A percentile compares a stretch with the other conserved stretches of the same genome.
These are phyloP conservation scores for Trichoderma guizhouense DNA, from an alignment of 2,329 filamentous ascomycete genomes.

Conservation along the genomic window DNA sequence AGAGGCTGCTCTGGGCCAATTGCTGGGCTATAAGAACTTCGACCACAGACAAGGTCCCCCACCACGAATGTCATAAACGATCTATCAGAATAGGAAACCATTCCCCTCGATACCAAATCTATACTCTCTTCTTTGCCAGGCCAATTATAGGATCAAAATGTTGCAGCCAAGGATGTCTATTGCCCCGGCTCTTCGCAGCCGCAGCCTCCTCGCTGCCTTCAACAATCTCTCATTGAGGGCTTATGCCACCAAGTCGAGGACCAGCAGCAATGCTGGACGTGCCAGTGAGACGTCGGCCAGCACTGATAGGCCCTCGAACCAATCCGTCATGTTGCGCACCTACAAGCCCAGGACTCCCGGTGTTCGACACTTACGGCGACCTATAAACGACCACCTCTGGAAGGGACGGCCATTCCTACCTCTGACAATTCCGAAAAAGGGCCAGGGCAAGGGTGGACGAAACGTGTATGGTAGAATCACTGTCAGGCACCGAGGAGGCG, in stretches of 20 bases:
- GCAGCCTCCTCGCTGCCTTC: conserved; percentile 28
- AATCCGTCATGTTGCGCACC: conserved; percentile 62
- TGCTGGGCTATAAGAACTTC: background rate
- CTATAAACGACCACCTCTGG: conserved; percentile 95
- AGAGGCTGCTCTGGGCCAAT: conserved; percentile 13
- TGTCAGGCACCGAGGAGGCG: conserved; percentile 87
- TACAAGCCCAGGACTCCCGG: conserved; percentile 94
- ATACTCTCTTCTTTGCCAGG: background rate
- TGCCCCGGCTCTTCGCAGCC: conserved; percentile 28
- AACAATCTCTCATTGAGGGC: conserved; percentile 27
- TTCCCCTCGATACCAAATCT: background rate
- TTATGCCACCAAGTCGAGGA: conserved; percentile 31
- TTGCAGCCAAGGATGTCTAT: conserved; percentile 31
- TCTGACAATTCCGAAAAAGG: conserved; percentile 88
- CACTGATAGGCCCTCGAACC: conserved; percentile 26
- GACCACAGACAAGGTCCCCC: background rate
- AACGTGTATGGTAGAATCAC: conserved; percentile 85
- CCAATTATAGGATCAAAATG: conserved; percentile 25
- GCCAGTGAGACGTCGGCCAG: conserved; percentile 24
- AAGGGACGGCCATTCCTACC: conserved; percentile 81
- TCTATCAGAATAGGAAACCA: background rate
- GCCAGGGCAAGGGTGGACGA: conserved; percentile 86
- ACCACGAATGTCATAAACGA: conserved; percentile 2
- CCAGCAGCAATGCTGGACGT: conserved; percentile 16
- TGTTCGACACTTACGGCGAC: conserved; percentile 83